Percentiles rank a stretch among this genome's conserved stretches.
Evolutionary conservation across 2,329 filamentous ascomycete species (phyloP).

Genomic region (Trichoderma arundinaceum): DNA sequence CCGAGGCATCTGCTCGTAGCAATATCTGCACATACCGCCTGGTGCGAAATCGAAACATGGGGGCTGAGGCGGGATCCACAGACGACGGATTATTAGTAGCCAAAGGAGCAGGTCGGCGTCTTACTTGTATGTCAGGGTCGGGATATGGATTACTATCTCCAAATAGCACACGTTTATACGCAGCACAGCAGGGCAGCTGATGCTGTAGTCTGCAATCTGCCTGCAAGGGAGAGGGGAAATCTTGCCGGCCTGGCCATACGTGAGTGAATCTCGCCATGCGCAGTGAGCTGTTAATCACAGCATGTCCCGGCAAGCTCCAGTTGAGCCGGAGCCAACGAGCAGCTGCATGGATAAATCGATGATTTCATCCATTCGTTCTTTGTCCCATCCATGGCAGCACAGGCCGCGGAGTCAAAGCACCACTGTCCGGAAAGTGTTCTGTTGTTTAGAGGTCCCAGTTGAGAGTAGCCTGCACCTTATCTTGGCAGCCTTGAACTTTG

Average conservation of each 20-base stretch:
- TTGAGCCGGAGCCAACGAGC: not conserved
- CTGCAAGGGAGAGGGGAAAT: not conserved
- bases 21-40: not conserved
- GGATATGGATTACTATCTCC: not conserved
- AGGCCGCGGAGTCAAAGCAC: not conserved
- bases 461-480: no score
- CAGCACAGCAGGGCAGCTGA: no score
- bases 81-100: not conserved
- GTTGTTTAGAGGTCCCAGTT: no score
- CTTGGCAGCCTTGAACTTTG: no score
- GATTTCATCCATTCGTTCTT: not conserved
- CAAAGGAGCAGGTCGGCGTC: not conserved
- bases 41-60: not conserved
- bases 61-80: not conserved
- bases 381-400: not conserved
- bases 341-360: not conserved
- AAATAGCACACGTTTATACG: no score
- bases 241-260: not conserved
- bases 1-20: not conserved
- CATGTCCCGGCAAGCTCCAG: not conserved
- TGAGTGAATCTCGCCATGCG: not conserved
- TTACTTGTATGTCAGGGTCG: not conserved
- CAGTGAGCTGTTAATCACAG: slow-evolving; percentile 15
- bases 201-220: not conserved
- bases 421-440: not conserved